Conservation (phyloP, 1,139 yeast species). For the Wickerhamiella infanticola region DNA sequence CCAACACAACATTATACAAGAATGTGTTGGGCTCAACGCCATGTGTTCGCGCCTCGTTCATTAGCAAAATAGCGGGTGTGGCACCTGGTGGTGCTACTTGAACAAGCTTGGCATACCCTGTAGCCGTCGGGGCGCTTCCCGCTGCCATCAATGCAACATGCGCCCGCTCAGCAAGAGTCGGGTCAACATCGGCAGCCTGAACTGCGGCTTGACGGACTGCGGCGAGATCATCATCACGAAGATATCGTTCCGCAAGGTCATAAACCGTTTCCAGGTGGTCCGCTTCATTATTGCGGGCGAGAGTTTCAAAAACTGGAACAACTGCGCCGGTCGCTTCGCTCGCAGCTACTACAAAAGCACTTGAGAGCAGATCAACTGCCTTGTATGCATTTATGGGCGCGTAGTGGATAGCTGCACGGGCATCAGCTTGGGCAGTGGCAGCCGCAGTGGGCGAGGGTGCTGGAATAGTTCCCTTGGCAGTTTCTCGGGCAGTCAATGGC, state of each 20-base stretch:
- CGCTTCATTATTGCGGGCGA: background rate
- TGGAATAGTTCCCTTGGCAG: background rate
- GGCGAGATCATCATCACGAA: background rate
- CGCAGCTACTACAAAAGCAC: background rate
- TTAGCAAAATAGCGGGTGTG: conserved; percentile 19
- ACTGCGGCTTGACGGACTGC: background rate
- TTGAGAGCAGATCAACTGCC: background rate
- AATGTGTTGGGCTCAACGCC: conserved; percentile 23
- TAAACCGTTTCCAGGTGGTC: background rate
- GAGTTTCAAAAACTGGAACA: background rate
- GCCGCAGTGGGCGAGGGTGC: background rate
- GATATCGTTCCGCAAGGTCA: background rate
- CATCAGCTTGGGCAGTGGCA: background rate
- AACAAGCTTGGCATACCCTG: conserved; percentile 25
- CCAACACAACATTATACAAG: conserved; percentile 26
- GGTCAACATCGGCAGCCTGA: conserved; percentile 16
- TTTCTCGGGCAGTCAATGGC: background rate
- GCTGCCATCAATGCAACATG: conserved; percentile 19
- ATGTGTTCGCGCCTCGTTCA: conserved; percentile 23
- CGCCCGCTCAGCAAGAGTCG: conserved; percentile 18
- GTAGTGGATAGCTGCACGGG: background rate
- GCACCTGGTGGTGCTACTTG: conserved; percentile 15
- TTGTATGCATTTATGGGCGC: background rate
- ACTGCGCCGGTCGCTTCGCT: background rate
- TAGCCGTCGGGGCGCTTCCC: conserved; percentile 25